Evolutionary conservation across 768 basidiomycete genomes (phyloP), one percentile per base, ranked within the genome.

Genomic region (Rhizopogon roseolus): DNA sequence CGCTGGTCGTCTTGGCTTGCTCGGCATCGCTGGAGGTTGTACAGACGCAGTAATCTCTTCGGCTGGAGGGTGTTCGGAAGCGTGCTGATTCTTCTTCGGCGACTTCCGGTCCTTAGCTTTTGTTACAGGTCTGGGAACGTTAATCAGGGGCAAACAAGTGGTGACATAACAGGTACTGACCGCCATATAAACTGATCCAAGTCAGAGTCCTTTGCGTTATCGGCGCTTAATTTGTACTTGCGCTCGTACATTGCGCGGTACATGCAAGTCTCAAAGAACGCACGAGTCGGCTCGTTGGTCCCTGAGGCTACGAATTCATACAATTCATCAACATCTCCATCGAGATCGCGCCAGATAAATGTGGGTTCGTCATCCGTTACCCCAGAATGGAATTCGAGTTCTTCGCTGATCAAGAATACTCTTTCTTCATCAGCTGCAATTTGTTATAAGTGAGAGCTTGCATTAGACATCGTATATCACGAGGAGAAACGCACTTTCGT

Each of bases 211-310:
- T 67, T 69, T 16, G 86, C 79, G 55, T 76, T 80, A 52, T 90
- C 86, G 10, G 90, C 89, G 60, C 81, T 82, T 49, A 61, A 74
- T 61, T 78, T 85, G 74, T 88, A 87, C 74, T 94, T 95, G 71
- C 94, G 83, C 66, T 99, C 97, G 69, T 88, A 98, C 85, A 98
- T 93, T 54, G 96, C 96, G 28, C 91, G 85, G 62, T 96, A 90
- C 79, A 98, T 89, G 71, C 93, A 91, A 25, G 86, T 86, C 72
- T 98, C 94, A 65, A 98, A 97, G 67, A 93, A 89, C 14, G 82
- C 86, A 44, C 85, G 81, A 0, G 92, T 95, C 1, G 90, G 88
- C 49, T 68, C 77, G 49, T 83, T 84, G 43, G 92, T 93, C 11
- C 78, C 80, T 4, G 83, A 76, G 27, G 90, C 86, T 16, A 97